Percentiles rank a stretch among this genome's conserved stretches.
phyloP scores from a whole-genome alignment of 306 rosid species.

The Quercus aquifolioides region DNA sequence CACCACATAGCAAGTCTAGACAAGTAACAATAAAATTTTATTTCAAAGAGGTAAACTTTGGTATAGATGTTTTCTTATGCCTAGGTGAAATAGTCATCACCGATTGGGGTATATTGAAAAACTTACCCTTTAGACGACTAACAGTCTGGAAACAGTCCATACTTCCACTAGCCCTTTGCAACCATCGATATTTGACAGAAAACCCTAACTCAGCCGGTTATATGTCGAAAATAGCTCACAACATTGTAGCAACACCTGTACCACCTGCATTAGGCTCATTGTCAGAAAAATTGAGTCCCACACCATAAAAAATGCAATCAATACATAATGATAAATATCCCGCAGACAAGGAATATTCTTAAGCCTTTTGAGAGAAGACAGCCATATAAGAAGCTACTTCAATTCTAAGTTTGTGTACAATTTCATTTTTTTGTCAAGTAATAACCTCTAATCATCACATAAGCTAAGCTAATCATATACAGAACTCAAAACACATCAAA shows the following conservation, averaged over 20 bases:
- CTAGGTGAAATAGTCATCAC: background rate
- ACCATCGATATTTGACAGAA: slow-evolving; percentile 53
- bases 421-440: background rate
- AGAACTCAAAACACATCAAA: background rate
- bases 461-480: background rate
- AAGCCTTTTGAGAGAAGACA: slow-evolving; percentile 1
- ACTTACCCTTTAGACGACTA: slow-evolving; percentile 50
- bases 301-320: background rate
- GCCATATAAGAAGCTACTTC: background rate
- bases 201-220: slow-evolving; percentile 27
- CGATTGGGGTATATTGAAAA: background rate
- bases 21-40: background rate
- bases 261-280: slow-evolving; percentile 33
- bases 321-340: background rate
- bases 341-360: background rate
- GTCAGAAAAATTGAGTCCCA: background rate
- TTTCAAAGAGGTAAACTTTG: background rate
- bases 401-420: background rate
- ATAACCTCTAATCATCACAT: background rate
- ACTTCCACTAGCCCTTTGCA: slow-evolving; percentile 68
- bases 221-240: slow-evolving; percentile 29
- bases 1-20: background rate
- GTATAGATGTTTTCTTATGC: background rate
- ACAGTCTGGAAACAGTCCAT: slow-evolving; percentile 62
- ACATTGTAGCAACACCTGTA: slow-evolving; percentile 20